These are phyloP conservation scores for Periconia sp. DNA, from an alignment of 2,329 filamentous ascomycete species.

Conservation along the genomic window DNA sequence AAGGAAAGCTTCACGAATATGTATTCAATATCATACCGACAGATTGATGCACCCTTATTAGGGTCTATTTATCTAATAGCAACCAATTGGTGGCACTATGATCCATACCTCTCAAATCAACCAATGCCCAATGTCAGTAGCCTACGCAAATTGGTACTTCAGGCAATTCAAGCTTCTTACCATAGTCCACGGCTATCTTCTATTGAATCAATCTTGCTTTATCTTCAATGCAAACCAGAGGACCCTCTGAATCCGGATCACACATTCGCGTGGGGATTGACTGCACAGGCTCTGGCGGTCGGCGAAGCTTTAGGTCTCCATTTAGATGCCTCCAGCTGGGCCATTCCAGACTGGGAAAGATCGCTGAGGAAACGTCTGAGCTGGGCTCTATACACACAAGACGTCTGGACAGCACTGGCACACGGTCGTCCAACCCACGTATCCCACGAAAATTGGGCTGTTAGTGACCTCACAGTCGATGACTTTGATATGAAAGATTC, in stretches of 20 bases:
- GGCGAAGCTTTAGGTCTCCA: neutral
- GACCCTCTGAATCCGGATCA: neutral
- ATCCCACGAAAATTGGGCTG: neutral
- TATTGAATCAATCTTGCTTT: neutral
- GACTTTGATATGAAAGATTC: neutral
- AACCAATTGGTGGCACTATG: slow-evolving; percentile 2
- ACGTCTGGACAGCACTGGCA: neutral
- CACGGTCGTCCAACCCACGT: slow-evolving; percentile 5
- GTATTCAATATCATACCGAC: neutral
- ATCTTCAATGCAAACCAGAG: slow-evolving; percentile 2
- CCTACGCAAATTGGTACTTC: neutral
- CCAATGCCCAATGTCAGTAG: neutral
- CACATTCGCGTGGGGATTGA: slow-evolving; percentile 1
- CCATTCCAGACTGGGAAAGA: slow-evolving; percentile 2
- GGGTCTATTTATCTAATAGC: slow-evolving; percentile 1
- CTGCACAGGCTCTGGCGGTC: neutral
- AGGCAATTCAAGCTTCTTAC: neutral
- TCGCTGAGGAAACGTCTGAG: neutral
- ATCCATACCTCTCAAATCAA: neutral
- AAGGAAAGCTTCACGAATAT: slow-evolving; percentile 2
- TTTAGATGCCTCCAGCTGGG: neutral
- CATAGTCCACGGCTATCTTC: neutral
- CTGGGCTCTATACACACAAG: slow-evolving; percentile 5
- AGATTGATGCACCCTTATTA: neutral
- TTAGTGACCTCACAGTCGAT: neutral